phyloP scores from a whole-genome alignment of 2,329 filamentous ascomycete species.

The Dothistroma septosporum region DNA sequence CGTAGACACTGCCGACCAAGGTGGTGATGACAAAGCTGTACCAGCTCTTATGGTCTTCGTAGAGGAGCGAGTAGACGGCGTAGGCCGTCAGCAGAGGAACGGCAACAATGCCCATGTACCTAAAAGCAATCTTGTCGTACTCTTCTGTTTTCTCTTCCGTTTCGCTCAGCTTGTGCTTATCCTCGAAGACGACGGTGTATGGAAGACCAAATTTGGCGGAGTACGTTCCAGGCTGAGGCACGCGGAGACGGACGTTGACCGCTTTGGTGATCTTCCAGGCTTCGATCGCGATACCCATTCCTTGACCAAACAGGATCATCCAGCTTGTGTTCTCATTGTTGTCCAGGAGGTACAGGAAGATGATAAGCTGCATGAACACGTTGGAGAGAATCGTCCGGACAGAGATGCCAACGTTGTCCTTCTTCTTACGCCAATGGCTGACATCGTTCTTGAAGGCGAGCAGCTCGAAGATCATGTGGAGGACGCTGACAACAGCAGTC shows the following conservation, averaged over 20 bases:
- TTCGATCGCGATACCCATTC: conserved; percentile 72
- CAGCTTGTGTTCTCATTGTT: conserved; percentile 97
- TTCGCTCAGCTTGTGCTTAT: conserved; percentile 93
- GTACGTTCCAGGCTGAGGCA: conserved; percentile 61
- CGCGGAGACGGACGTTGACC: conserved; percentile 78
- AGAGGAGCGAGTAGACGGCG: conserved; percentile 83
- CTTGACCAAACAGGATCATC: conserved; percentile 97
- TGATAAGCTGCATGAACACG: conserved; percentile 93
- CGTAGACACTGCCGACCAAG: conserved; percentile 91
- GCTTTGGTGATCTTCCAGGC: conserved; percentile 96
- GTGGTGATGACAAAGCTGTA: conserved; percentile 85
- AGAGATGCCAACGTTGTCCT: conserved; percentile 95
- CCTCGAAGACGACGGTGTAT: conserved; percentile 80
- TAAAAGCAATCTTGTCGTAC: conserved; percentile 96
- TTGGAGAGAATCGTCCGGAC: conserved; percentile 94
- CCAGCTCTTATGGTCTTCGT: conserved; percentile 96
- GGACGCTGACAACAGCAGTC: conserved; percentile 76
- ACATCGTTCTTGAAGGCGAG: conserved; percentile 97
- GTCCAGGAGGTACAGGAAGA: conserved; percentile 94
- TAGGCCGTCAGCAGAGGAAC: conserved; percentile 85
- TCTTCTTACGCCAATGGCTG: conserved; percentile 97
- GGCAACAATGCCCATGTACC: conserved; percentile 90
- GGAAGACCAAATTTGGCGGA: conserved; percentile 52
- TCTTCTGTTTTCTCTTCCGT: conserved; percentile 98
- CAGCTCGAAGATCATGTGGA: conserved; percentile 93